Evolutionary conservation across 345 rosid genomes (phyloP).

Genomic region (Trapa bicornis): DNA sequence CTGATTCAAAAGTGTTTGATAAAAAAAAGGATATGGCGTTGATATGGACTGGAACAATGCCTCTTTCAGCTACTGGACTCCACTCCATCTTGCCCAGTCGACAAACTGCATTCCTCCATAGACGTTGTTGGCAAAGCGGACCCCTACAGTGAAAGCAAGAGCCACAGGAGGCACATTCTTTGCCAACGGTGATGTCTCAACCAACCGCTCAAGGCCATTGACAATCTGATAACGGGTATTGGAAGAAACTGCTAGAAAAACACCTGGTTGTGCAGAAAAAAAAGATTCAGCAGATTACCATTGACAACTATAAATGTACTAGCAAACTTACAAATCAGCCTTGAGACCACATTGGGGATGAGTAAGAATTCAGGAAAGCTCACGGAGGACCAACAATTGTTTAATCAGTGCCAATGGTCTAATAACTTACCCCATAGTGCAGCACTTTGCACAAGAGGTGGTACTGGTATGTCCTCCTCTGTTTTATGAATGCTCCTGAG

Average conservation of each 20-base stretch:
- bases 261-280: conserved; percentile 28
- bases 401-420: too few relatives aligned
- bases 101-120: conserved; percentile 91
- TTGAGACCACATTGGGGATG: too few relatives aligned
- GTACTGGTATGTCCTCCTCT: conserved; percentile 76
- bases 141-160: conserved; percentile 81
- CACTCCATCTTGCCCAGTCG: conserved; percentile 76
- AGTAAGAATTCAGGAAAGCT: too few relatives aligned
- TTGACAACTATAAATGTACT: neutral
- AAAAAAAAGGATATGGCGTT: too few relatives aligned
- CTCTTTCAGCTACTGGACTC: too few relatives aligned
- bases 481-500: conserved; percentile 67
- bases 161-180: conserved; percentile 65
- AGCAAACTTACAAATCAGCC: neutral
- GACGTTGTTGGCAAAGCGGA: conserved; percentile 68
- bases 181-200: conserved; percentile 61
- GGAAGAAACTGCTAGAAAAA: conserved; percentile 73
- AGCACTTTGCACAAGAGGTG: conserved; percentile 85
- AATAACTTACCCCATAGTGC: conserved; percentile 77
- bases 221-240: conserved; percentile 72
- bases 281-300: neutral
- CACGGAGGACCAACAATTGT: too few relatives aligned
- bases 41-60: too few relatives aligned
- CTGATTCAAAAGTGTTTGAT: too few relatives aligned
- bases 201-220: conserved; percentile 64